A percentile compares a stretch with the other conserved stretches of the same genome.
Evolutionary conservation across 139 green algal genomes (phyloP).

Genomic region (Spirogloea muscicola): DNA sequence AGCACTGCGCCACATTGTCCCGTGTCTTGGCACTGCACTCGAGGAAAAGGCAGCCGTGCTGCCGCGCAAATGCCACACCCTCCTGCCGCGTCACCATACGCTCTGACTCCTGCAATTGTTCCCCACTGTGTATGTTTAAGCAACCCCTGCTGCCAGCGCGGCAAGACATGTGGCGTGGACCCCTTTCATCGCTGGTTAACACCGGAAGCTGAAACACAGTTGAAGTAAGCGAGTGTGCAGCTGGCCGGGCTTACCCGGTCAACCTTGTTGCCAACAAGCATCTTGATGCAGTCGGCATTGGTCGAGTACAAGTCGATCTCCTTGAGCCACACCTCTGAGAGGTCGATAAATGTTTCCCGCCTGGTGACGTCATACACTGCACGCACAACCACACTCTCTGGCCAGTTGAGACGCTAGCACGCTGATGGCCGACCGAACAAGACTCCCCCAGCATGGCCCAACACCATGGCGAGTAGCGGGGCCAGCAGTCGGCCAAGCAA

Average conservation of each 20-base stretch:
- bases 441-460: too few species aligned
- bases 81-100: conserved; percentile 71
- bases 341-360: conserved; percentile 79
- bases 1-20: conserved; percentile 66
- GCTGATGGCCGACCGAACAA: too few species aligned
- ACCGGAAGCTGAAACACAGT: too few species aligned
- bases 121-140: too few species aligned
- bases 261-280: conserved; percentile 95
- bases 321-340: conserved; percentile 84
- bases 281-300: conserved; percentile 79
- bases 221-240: too few species aligned
- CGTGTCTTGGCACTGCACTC: conserved; percentile 84
- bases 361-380: conserved; percentile 86
- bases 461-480: too few species aligned
- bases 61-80: conserved; percentile 69
- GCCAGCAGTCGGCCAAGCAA: too few species aligned
- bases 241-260: conserved; percentile 67
- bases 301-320: conserved; percentile 95
- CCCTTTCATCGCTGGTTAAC: too few species aligned
- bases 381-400: neutral
- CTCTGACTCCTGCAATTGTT: conserved; percentile 50
- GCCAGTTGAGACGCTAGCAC: neutral
- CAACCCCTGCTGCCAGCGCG: too few species aligned
- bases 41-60: conserved; percentile 84
- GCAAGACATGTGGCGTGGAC: too few species aligned